Conservation (phyloP, 176 grass and related monocot species). For the Phragmites australis region DNA sequence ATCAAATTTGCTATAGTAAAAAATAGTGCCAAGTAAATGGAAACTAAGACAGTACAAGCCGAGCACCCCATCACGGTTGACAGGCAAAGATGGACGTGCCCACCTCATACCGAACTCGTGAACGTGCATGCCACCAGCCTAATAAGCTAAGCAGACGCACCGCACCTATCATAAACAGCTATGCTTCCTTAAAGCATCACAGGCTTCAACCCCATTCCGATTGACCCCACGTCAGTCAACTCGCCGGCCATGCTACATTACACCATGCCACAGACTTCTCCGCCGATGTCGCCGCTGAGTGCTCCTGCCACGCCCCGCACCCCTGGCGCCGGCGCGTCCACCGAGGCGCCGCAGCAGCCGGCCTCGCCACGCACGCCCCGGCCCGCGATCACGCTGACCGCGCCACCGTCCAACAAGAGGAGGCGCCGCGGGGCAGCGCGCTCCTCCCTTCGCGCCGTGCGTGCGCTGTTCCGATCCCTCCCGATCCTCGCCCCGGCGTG, state of each 20-base stretch:
- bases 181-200: conserved; percentile 5
- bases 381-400: conserved; percentile 64
- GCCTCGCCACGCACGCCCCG: conserved; percentile 51
- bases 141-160: conserved; percentile 13
- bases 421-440: conserved; percentile 38
- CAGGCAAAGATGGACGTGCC: conserved; percentile 52
- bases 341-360: conserved; percentile 27
- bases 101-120: conserved; percentile 20
- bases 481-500: conserved; percentile 80
- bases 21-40: no score
- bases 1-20: no score
- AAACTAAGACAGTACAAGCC: no score
- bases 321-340: conserved; percentile 9
- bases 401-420: conserved; percentile 58
- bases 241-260: conserved; percentile 35
- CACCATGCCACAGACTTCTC: conserved; percentile 49
- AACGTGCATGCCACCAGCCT: conserved; percentile 44
- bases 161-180: conserved; percentile 23
- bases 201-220: background rate
- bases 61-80: background rate
- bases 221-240: conserved; percentile 4
- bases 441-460: conserved; percentile 55
- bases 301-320: conserved; percentile 49
- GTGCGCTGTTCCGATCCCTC: conserved; percentile 77
- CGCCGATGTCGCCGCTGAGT: conserved; percentile 60